Evolutionary conservation across 1,139 yeast species (phyloP).

Genomic region (Saccharomyces hybrid): DNA sequence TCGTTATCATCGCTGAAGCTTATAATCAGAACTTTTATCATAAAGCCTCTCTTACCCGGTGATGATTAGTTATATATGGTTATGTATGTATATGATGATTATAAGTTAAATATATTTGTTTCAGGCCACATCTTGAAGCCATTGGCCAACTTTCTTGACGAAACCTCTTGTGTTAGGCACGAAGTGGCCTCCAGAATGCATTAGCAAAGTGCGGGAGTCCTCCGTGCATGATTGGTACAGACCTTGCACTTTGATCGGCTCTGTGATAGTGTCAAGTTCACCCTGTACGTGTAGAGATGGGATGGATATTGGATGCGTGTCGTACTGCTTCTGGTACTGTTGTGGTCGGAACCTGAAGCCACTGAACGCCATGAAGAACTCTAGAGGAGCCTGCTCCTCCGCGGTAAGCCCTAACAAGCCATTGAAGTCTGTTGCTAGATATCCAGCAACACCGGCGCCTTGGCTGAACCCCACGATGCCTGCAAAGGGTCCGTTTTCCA

Average conservation of each 20-base stretch:
- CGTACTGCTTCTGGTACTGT: conserved; percentile 44
- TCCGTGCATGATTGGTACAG: conserved; percentile 49
- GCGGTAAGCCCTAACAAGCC: conserved; percentile 27
- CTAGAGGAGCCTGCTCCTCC: conserved; percentile 41
- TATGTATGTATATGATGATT: neutral
- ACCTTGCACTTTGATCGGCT: conserved; percentile 57
- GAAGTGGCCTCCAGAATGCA: conserved; percentile 82
- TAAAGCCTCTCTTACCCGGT: neutral
- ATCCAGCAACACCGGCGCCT: conserved; percentile 79
- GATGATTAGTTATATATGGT: neutral
- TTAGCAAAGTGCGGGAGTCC: conserved; percentile 42
- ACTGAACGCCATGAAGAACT: conserved; percentile 67
- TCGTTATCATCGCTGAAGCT: neutral
- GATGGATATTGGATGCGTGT: conserved; percentile 37
- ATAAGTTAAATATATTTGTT: neutral
- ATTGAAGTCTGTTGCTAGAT: conserved; percentile 40
- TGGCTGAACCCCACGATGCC: conserved; percentile 89
- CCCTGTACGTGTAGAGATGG: conserved; percentile 77
- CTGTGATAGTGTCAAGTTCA: conserved; percentile 80
- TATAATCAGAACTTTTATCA: neutral
- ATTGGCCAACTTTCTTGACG: conserved; percentile 49
- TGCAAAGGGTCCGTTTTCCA: conserved; percentile 67
- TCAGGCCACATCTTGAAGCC: conserved; percentile 35
- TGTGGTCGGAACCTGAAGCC: conserved; percentile 63
- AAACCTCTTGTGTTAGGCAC: conserved; percentile 66